phyloP scores from a whole-genome alignment of 1,284 basidiomycete species.

The Exobasidium cylindrosporum region DNA sequence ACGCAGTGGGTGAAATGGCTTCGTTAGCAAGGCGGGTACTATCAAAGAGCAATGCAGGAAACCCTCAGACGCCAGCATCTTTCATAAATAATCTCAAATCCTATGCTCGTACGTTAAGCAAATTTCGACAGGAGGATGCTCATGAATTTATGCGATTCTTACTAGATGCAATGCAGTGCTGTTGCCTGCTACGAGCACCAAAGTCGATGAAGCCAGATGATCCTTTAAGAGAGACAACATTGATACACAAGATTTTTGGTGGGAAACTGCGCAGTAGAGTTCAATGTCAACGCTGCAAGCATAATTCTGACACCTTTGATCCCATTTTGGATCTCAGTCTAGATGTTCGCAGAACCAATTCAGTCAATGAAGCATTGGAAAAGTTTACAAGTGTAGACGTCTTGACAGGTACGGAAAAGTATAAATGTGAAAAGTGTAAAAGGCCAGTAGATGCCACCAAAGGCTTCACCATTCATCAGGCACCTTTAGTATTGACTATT shows the following conservation, averaged over 20 bases:
- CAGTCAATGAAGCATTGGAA: constrained; percentile 72
- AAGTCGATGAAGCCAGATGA: constrained; percentile 62
- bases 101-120: constrained; percentile 85
- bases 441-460: constrained; percentile 82
- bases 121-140: constrained; percentile 92
- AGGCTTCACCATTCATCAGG: constrained; percentile 78
- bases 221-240: constrained; percentile 78
- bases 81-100: constrained; percentile 57
- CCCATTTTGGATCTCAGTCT: constrained; percentile 79
- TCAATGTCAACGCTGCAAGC: constrained; percentile 74
- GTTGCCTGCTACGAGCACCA: constrained; percentile 70
- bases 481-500: constrained; percentile 87
- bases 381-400: constrained; percentile 80
- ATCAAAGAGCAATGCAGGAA: background rate
- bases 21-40: constrained; percentile 66
- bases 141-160: constrained; percentile 97
- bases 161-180: constrained; percentile 84
- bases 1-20: constrained; percentile 39
- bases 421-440: constrained; percentile 97
- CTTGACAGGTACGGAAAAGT: constrained; percentile 88
- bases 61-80: constrained; percentile 23
- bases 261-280: constrained; percentile 89
- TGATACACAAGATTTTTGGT: constrained; percentile 91
- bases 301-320: constrained; percentile 96
- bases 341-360: constrained; percentile 58